Percentiles rank a stretch among this genome's conserved stretches.
phyloP scores from a whole-genome alignment of 208 protist genomes.

The Crithidia mellificae region DNA sequence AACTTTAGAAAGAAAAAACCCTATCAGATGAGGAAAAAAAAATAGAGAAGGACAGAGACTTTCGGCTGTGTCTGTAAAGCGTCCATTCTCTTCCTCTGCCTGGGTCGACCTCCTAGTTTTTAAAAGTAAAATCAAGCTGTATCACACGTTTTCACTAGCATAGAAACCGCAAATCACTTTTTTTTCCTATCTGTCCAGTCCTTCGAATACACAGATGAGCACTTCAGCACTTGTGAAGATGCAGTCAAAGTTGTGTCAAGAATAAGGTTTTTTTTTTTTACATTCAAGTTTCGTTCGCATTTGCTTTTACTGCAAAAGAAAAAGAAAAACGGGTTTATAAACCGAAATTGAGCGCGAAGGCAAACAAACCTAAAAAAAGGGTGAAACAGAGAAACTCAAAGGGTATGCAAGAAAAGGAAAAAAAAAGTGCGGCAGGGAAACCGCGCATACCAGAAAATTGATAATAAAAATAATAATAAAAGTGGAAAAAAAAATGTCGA shows the following conservation, averaged over 20 bases:
- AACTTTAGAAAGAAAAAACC: constrained; percentile 7
- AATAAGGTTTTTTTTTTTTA: no score
- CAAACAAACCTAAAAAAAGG: constrained; percentile 18
- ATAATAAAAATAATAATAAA: background rate
- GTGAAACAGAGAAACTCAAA: constrained; percentile 4
- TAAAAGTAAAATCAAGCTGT: no score
- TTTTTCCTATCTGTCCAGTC: no score
- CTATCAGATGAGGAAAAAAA: constrained; percentile 9
- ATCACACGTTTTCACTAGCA: no score
- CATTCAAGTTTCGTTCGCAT: no score
- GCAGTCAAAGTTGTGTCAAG: no score
- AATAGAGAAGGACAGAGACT: constrained; percentile 22
- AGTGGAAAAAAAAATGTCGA: background rate
- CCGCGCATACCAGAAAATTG: background rate
- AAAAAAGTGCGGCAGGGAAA: background rate
- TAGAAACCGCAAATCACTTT: no score
- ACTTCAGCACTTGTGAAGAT: no score
- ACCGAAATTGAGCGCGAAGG: background rate
- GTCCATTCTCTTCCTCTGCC: constrained; percentile 3
- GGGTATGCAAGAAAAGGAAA: background rate
- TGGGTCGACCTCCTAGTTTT: background rate
- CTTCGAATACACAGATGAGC: no score
- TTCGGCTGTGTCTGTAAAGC: constrained; percentile 16
- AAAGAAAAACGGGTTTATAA: no score
- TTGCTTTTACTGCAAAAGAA: no score